These are phyloP conservation scores for Fraxinus nigra DNA, from an alignment of 305 asterid species.

Conservation along the genomic window DNA sequence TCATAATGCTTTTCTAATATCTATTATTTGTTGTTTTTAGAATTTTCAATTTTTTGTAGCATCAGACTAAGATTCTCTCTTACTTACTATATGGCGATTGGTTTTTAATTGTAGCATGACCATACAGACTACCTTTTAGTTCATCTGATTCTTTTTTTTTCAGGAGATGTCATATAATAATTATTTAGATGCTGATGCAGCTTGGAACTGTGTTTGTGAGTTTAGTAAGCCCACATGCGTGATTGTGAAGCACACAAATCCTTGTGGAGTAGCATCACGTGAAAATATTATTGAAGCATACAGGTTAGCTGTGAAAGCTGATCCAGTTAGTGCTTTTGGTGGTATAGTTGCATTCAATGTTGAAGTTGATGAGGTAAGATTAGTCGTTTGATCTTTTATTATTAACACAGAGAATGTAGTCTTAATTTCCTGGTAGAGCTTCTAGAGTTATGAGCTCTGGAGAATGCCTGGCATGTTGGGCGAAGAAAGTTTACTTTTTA, in stretches of 20 bases:
- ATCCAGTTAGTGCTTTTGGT: conserved; percentile 97
- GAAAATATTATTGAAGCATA: conserved; percentile 79
- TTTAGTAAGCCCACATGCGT: conserved; percentile 90
- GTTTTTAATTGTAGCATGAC: background rate
- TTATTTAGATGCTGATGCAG: conserved; percentile 95
- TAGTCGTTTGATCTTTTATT: conserved; percentile 17
- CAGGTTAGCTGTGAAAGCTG: conserved; percentile 91
- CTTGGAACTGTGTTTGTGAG: conserved; percentile 97
- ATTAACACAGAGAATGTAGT: background rate
- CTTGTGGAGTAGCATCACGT: conserved; percentile 99
- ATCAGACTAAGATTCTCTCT: background rate
- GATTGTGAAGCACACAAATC: conserved; percentile 91
- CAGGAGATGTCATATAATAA: conserved; percentile 99
- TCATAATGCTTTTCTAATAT: background rate
- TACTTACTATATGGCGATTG: background rate
- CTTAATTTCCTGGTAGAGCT: background rate
- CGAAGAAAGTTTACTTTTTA: background rate
- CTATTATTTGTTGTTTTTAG: background rate
- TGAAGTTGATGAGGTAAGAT: conserved; percentile 89
- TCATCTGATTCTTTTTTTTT: conserved; percentile 19
- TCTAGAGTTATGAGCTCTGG: conserved; percentile 7
- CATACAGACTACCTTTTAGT: background rate
- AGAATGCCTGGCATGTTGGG: background rate
- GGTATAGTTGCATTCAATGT: conserved; percentile 97
- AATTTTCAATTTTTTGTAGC: background rate